Percentiles rank a stretch among this genome's conserved stretches.
phyloP scores from a whole-genome alignment of 1,284 basidiomycete species.

The Coniophora puteana region DNA sequence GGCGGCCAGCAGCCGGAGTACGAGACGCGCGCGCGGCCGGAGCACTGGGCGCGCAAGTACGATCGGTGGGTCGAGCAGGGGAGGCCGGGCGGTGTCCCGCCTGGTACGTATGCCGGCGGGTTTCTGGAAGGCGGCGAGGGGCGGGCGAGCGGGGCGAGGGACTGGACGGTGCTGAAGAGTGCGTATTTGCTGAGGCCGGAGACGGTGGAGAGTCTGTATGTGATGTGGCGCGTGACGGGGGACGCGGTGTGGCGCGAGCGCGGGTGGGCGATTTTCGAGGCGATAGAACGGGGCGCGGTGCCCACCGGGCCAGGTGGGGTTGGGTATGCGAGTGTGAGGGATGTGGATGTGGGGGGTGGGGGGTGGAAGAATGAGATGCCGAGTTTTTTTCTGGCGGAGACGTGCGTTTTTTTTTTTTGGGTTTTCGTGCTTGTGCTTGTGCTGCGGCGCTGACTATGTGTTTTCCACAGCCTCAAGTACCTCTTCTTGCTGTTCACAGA shows the following conservation, averaged over 20 bases:
- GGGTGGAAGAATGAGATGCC: constrained; percentile 41
- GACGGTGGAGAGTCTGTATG: constrained; percentile 48
- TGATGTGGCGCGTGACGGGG: constrained; percentile 49
- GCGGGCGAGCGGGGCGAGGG: constrained; percentile 23
- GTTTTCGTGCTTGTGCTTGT: too few species aligned
- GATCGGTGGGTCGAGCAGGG: constrained; percentile 32
- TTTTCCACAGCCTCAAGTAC: constrained; percentile 35
- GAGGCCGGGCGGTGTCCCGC: constrained; percentile 27
- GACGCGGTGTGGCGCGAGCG: constrained; percentile 50
- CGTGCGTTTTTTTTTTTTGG: constrained; percentile 26
- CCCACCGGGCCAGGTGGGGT: too few species aligned
- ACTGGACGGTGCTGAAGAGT: constrained; percentile 29
- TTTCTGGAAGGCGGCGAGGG: too few species aligned
- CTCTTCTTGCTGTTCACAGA: constrained; percentile 39
- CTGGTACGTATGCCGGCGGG: constrained; percentile 34
- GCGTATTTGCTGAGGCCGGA: constrained; percentile 42
- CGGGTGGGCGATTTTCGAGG: constrained; percentile 58
- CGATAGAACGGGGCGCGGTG: constrained; percentile 43
- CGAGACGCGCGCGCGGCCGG: constrained; percentile 8
- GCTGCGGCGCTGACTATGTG: background rate
- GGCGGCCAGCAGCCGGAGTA: background rate
- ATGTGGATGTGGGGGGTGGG: constrained; percentile 30
- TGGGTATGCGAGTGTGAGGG: constrained; percentile 42
- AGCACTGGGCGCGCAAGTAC: constrained; percentile 33
- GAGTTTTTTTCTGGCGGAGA: constrained; percentile 53